phyloP scores from a whole-genome alignment of 495 filamentous ascomycete species.

The Penicillium crystallinum region DNA sequence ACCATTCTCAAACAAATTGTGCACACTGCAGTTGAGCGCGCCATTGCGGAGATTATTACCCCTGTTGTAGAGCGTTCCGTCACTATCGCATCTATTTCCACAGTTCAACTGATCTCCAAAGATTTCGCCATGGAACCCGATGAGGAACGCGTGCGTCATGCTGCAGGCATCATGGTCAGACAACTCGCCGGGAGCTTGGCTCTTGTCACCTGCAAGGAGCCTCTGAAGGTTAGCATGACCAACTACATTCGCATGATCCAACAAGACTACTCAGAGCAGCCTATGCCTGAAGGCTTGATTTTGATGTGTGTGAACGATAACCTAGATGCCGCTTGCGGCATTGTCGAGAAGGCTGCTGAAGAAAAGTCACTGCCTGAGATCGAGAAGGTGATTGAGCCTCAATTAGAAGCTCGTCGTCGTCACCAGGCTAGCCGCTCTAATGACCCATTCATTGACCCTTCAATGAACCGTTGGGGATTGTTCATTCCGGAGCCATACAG shows the following conservation, averaged over 20 bases:
- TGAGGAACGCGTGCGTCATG: constrained; percentile 74
- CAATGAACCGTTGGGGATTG: constrained; percentile 76
- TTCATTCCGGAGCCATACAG: constrained; percentile 89
- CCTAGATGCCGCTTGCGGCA: constrained; percentile 81
- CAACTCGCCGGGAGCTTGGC: constrained; percentile 88
- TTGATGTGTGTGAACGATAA: constrained; percentile 99
- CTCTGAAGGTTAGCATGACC: constrained; percentile 87
- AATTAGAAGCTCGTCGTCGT: constrained; percentile 66
- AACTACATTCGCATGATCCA: constrained; percentile 89
- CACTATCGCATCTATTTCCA: constrained; percentile 94
- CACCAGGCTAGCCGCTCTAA: constrained; percentile 65
- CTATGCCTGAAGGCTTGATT: constrained; percentile 80
- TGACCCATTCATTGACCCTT: constrained; percentile 76
- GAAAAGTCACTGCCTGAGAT: constrained; percentile 90
- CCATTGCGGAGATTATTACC: constrained; percentile 89
- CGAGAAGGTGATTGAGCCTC: constrained; percentile 77
- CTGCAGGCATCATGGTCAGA: constrained; percentile 87
- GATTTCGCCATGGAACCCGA: constrained; percentile 93
- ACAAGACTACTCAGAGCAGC: constrained; percentile 61
- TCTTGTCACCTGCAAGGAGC: constrained; percentile 96
- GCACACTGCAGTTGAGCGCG: constrained; percentile 73
- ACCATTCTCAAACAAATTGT: constrained; percentile 75
- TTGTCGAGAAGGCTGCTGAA: constrained; percentile 92
- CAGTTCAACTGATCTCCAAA: constrained; percentile 86
- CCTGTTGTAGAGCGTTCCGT: constrained; percentile 96